Evolutionary conservation across 2,329 filamentous ascomycete species (phyloP).

Genomic region (Pyrenophora seminiperda): DNA sequence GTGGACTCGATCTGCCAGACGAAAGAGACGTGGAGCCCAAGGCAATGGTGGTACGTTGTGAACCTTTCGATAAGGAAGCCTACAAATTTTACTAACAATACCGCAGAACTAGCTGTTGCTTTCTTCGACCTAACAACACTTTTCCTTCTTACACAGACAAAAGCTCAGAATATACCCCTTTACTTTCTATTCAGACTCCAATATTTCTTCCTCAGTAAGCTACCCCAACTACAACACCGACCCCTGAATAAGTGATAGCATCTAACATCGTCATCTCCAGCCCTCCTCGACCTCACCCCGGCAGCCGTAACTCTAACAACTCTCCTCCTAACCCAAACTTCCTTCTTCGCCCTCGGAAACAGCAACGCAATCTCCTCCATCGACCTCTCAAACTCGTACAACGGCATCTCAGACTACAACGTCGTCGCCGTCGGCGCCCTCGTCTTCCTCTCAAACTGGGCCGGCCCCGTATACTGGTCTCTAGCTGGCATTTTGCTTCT

Average conservation of each 20-base stretch:
- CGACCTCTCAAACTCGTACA: slow-evolving; percentile 93
- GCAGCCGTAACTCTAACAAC: slow-evolving; percentile 69
- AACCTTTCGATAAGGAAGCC: no score
- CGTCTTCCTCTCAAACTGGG: slow-evolving; percentile 90
- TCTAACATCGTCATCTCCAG: slow-evolving; percentile 16
- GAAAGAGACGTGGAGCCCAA: slow-evolving; percentile 17
- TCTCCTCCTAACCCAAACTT: slow-evolving; percentile 77
- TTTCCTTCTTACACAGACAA: slow-evolving; percentile 84
- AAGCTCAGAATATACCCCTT: slow-evolving; percentile 82
- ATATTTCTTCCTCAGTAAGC: slow-evolving; percentile 58
- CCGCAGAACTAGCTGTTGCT: slow-evolving; percentile 57
- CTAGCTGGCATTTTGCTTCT: slow-evolving; percentile 64
- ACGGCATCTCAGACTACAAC: slow-evolving; percentile 83
- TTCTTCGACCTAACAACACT: slow-evolving; percentile 69
- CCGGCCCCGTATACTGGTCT: slow-evolving; percentile 87
- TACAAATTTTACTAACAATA: slow-evolving; percentile 4
- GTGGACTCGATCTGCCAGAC: slow-evolving; percentile 28
- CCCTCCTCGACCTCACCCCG: slow-evolving; percentile 54
- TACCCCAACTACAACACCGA: slow-evolving; percentile 40
- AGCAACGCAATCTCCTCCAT: slow-evolving; percentile 96
- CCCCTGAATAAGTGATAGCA: neutral
- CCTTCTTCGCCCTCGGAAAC: slow-evolving; percentile 89
- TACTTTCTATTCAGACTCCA: slow-evolving; percentile 75
- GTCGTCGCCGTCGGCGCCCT: slow-evolving; percentile 79
- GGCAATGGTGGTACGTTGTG: slow-evolving; percentile 35